Evolutionary conservation across 139 green algal species (phyloP).

Genomic region (Chlorella sp.): DNA sequence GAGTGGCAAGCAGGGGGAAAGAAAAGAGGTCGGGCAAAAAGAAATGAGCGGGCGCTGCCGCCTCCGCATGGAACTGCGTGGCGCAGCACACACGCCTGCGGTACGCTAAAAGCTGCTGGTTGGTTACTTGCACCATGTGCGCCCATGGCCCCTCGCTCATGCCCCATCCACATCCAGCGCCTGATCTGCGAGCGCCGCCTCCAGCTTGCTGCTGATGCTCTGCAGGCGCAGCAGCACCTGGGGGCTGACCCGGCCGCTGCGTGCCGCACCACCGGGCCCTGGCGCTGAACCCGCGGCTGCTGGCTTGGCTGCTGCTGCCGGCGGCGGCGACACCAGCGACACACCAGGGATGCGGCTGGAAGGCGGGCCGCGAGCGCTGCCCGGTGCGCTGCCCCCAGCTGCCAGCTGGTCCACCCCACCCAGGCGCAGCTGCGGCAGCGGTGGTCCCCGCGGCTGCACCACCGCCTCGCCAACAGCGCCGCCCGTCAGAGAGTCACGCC

Average conservation of each 20-base stretch:
- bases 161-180: not conserved
- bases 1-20: no score
- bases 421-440: conserved; percentile 7
- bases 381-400: not conserved
- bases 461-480: no score
- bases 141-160: no score
- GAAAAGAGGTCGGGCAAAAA: no score
- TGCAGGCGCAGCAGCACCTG: conserved; percentile 22
- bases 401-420: not conserved
- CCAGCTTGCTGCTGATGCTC: conserved; percentile 26
- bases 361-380: not conserved
- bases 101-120: no score
- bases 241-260: not conserved
- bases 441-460: not conserved
- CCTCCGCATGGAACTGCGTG: no score
- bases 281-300: not conserved
- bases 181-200: conserved; percentile 12
- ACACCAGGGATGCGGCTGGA: not conserved
- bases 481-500: no score
- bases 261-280: not conserved
- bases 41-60: no score
- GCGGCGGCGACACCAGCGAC: not conserved
- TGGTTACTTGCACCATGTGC: no score
- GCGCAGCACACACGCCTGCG: no score
- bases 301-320: not conserved